Percentiles rank a stretch among this genome's conserved stretches.
Conservation (phyloP, 208 protist genomes). For the Zelonia costaricensis region DNA sequence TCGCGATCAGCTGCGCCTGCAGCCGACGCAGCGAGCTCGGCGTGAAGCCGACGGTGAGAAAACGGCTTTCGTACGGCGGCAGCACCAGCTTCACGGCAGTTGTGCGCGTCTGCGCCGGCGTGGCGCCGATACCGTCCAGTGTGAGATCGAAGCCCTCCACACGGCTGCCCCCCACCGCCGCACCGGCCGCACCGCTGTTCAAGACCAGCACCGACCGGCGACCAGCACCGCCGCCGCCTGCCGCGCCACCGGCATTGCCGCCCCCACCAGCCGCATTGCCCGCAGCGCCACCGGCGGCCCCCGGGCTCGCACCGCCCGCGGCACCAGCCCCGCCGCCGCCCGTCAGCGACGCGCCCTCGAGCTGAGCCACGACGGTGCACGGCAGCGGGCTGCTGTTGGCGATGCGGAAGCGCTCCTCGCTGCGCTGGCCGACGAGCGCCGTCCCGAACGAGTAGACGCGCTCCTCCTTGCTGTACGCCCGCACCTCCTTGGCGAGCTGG, state of each 20-base stretch:
- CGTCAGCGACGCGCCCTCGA: conserved; percentile 17
- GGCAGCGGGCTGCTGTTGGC: conserved; percentile 94
- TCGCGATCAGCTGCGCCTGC: conserved; percentile 88
- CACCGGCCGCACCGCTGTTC: background rate
- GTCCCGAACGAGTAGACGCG: conserved; percentile 94
- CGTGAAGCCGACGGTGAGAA: conserved; percentile 92
- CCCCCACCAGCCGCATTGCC: background rate
- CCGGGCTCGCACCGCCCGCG: conserved; percentile 27
- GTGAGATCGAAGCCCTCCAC: conserved; percentile 67
- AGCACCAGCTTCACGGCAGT: conserved; percentile 54
- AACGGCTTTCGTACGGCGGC: conserved; percentile 95
- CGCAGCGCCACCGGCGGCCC: conserved; percentile 3
- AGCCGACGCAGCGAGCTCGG: conserved; percentile 83
- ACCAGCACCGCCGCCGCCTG: conserved; percentile 27
- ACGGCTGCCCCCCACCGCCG: background rate
- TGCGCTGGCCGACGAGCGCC: conserved; percentile 72
- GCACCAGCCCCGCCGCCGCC: background rate
- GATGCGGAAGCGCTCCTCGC: conserved; percentile 94
- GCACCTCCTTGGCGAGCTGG: conserved; percentile 53
- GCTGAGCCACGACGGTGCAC: conserved; percentile 81
- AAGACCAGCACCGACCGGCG: background rate
- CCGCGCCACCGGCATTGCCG: background rate
- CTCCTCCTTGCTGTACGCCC: conserved; percentile 92
- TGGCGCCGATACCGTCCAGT: conserved; percentile 27
- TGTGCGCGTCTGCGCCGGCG: conserved; percentile 1